Evolutionary conservation across 225 moss, liverwort and hornwort genomes (phyloP).

Genomic region (Pseudoscleropodium purum): DNA sequence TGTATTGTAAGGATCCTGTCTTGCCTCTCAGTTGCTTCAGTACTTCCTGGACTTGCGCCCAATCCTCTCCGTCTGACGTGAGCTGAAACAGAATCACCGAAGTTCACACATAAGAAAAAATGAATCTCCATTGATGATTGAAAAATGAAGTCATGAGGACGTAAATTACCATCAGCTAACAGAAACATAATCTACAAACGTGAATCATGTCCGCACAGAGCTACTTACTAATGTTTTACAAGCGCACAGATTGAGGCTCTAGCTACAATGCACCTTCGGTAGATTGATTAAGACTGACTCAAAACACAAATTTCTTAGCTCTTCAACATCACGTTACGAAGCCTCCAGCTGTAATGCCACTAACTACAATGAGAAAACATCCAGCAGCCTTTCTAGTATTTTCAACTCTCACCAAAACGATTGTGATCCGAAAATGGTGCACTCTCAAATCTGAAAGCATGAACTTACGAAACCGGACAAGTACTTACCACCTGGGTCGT

Average conservation of each 20-base stretch:
- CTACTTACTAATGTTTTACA: background rate
- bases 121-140: background rate
- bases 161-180: background rate
- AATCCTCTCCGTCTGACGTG: conserved; percentile 41
- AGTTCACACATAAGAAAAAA: background rate
- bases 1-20: conserved; percentile 29
- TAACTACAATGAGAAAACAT: background rate
- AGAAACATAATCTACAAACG: background rate
- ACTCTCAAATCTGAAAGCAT: background rate
- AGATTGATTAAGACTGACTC: background rate
- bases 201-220: background rate
- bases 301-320: background rate
- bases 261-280: background rate
- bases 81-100: conserved; percentile 11
- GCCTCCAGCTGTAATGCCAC: background rate
- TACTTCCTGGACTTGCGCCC: conserved; percentile 45
- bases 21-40: conserved; percentile 34
- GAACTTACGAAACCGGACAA: background rate
- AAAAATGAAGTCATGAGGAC: background rate
- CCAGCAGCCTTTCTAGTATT: background rate
- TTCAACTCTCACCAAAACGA: background rate
- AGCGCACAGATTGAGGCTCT: background rate
- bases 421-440: background rate
- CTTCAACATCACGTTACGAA: background rate
- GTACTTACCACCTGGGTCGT: conserved; percentile 33